Evolutionary conservation across 1,284 basidiomycete genomes (phyloP), one percentile per base, ranked within the genome.

Genomic region (Ustilago tritici): DNA sequence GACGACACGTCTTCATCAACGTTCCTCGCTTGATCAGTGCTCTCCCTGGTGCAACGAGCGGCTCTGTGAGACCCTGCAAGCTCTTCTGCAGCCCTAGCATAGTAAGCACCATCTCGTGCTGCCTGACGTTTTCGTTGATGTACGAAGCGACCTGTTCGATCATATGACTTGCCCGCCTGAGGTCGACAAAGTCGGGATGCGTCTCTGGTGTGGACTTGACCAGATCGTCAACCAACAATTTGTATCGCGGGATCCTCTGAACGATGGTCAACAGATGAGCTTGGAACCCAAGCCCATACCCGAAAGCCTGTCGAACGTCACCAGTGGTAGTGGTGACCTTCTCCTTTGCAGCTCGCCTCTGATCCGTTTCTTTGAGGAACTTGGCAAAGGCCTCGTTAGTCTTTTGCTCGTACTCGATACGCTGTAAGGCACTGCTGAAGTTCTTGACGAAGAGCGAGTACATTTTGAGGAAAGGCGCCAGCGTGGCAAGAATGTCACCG

Each of bases 391-490:
- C 55, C 12, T 82, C 81, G 65, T 85, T 82, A 23, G 55, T 50
- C 50, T 77, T 76, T 52, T 80, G 78, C 58, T 85, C 84, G 15
- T 60, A 55, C 36, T 84, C 84, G 61, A 86, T 83, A 52, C 82
- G 77, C 49, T 79, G 76, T 28, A 86, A 72, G 1, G 84, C 76
- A 40, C 79, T 64, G 65, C 80, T 80, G 68, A 84, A 86, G 72
- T 86, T 84, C 72, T 86, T 83, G 68, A 84, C 84, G 63, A 76
- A 86, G 46, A 85, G 77, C 46, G 78, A 79, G 69, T 86, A 86
- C 83, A 86, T 82, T 63, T 85, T 86, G 55, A 86, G 67, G 63
- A 84, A 86, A 8, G 84, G 84, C n/a, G 78, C 83, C 9, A 86
- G 76, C 15, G 84, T 83, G 23, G 80, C 76, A 3, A 86, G 78